These are phyloP conservation scores for Cystobasidium slooffiae DNA, from an alignment of 1,284 basidiomycete species.

Conservation along the genomic window DNA sequence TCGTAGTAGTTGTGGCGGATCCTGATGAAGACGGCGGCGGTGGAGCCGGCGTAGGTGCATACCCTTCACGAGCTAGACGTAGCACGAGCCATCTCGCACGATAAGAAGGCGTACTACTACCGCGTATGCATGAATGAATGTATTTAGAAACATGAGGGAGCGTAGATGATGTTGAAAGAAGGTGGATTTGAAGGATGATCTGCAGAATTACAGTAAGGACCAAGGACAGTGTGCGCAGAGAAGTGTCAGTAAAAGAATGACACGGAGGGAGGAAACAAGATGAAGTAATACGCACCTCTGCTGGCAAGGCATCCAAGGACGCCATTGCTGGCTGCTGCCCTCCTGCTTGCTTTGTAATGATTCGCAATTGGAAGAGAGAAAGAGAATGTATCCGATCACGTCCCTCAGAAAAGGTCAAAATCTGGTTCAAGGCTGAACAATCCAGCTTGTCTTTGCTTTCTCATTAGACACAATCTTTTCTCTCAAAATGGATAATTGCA, in stretches of 20 bases:
- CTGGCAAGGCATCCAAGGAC: slow-evolving; percentile 17
- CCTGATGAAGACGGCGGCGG: background rate
- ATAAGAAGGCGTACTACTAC: slow-evolving; percentile 14
- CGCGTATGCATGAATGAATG: background rate
- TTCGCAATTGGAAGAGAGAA: too few species aligned
- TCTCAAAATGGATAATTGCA: too few species aligned
- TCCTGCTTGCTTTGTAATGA: too few species aligned
- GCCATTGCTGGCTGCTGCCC: background rate
- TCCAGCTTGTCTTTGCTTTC: too few species aligned
- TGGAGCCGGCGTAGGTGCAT: background rate
- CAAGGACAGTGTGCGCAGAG: background rate
- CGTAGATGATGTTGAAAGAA: slow-evolving; percentile 26
- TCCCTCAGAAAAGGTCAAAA: too few species aligned
- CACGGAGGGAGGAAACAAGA: background rate
- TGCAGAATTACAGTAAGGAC: background rate
- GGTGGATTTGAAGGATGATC: slow-evolving; percentile 39
- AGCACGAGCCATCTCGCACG: slow-evolving; percentile 14
- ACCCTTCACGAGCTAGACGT: slow-evolving; percentile 23
- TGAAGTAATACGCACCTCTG: slow-evolving; percentile 24
- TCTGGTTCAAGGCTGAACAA: too few species aligned
- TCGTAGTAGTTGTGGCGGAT: background rate
- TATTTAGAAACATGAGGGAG: slow-evolving; percentile 25
- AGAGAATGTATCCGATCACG: too few species aligned
- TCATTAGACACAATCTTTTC: too few species aligned
- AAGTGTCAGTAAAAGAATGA: background rate